phyloP scores from a whole-genome alignment of 345 rosid species.

The Gossypium turneri region DNA sequence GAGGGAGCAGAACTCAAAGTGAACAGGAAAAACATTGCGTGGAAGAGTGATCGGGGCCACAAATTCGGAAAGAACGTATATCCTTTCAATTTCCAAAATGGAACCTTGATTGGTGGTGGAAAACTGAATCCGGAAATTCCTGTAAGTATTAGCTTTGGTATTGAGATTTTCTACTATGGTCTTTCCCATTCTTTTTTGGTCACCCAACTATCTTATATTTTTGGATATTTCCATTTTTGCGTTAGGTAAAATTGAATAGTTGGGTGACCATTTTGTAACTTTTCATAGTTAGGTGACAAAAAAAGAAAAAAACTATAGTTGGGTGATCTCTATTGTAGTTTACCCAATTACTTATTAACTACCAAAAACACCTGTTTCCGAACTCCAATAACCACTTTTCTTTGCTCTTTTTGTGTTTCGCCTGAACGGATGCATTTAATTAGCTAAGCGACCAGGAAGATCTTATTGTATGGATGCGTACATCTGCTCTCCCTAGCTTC shows the following conservation, averaged over 20 bases:
- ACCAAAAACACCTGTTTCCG: background rate
- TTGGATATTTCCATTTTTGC: too few species aligned
- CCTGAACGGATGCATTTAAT: constrained; percentile 7
- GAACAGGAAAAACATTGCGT: constrained; percentile 58
- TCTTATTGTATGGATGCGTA: constrained; percentile 83
- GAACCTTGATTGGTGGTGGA: constrained; percentile 72
- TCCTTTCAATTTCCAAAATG: constrained; percentile 79
- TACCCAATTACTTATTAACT: background rate
- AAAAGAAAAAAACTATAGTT: too few species aligned
- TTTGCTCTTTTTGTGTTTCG: constrained; percentile 5
- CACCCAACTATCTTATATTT: too few species aligned
- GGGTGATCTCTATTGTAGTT: too few species aligned
- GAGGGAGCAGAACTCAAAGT: constrained; percentile 40
- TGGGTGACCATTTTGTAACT: too few species aligned
- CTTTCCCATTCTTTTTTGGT: background rate
- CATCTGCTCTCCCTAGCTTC: constrained; percentile 78
- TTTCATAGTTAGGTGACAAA: too few species aligned
- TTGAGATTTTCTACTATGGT: background rate
- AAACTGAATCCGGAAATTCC: constrained; percentile 55
- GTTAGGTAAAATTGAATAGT: too few species aligned
- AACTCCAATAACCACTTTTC: background rate
- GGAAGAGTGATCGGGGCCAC: constrained; percentile 75
- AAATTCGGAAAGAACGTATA: constrained; percentile 74
- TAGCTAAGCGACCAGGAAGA: constrained; percentile 85
- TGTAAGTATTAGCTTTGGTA: constrained; percentile 34